These are phyloP conservation scores for Amniculicola lignicola DNA, from an alignment of 495 filamentous ascomycete genomes.

Conservation along the genomic window DNA sequence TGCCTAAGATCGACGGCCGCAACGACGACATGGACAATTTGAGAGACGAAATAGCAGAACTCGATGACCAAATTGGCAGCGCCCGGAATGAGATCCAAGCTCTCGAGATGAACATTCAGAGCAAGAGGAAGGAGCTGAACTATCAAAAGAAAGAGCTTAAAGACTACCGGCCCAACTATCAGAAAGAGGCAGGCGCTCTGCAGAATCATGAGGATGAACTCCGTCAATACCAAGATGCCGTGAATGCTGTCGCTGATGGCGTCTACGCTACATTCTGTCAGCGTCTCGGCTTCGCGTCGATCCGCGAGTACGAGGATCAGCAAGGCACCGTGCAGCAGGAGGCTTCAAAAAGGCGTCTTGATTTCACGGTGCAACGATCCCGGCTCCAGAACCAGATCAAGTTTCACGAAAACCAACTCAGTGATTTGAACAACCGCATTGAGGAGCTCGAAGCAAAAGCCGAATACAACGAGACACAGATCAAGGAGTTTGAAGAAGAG, in stretches of 20 bases:
- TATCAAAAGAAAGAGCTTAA: constrained; percentile 66
- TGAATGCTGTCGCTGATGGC: constrained; percentile 81
- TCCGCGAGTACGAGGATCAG: constrained; percentile 88
- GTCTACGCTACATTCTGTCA: constrained; percentile 85
- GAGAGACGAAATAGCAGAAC: constrained; percentile 71
- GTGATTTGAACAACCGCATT: constrained; percentile 66
- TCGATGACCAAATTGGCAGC: constrained; percentile 74
- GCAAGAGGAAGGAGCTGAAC: constrained; percentile 79
- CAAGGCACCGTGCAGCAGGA: constrained; percentile 91
- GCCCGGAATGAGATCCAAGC: constrained; percentile 71
- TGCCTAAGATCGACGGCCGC: constrained; percentile 71
- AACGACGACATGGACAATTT: constrained; percentile 74
- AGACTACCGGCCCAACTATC: constrained; percentile 73
- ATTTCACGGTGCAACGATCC: constrained; percentile 80
- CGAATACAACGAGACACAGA: constrained; percentile 60
- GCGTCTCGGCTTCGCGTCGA: constrained; percentile 79
- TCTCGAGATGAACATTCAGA: constrained; percentile 80
- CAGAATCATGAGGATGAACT: constrained; percentile 64
- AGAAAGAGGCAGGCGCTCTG: constrained; percentile 65
- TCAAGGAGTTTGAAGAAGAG: constrained; percentile 67
- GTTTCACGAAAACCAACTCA: constrained; percentile 71
- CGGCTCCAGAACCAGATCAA: constrained; percentile 72
- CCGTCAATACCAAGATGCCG: constrained; percentile 66
- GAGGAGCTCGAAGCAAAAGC: constrained; percentile 61
- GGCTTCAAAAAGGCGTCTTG: constrained; percentile 75